phyloP scores from a whole-genome alignment of 2,329 filamentous ascomycete species.

The Botrytis sinoallii region DNA sequence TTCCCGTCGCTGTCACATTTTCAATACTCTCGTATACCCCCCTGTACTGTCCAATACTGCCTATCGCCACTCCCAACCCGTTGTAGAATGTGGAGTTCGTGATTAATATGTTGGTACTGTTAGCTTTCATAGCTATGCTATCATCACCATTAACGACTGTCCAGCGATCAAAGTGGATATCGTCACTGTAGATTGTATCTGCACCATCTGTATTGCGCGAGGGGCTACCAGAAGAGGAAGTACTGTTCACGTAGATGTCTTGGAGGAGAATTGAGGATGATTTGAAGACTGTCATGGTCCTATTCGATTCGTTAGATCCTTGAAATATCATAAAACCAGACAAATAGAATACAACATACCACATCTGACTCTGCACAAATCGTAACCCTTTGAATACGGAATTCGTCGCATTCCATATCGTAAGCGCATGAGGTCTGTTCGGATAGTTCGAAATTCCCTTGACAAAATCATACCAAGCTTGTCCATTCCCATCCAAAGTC shows the following conservation, averaged over 20 bases:
- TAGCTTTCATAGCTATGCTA: constrained; percentile 52
- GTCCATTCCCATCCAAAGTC: constrained; percentile 57
- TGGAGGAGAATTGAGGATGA: constrained; percentile 47
- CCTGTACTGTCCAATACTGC: constrained; percentile 54
- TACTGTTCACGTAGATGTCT: constrained; percentile 53
- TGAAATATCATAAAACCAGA: not conserved
- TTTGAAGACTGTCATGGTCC: constrained; percentile 43
- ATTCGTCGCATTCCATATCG: constrained; percentile 47
- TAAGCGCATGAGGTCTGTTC: constrained; percentile 52
- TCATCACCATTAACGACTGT: constrained; percentile 52
- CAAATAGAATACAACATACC: constrained; percentile 33
- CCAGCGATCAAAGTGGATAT: constrained; percentile 51
- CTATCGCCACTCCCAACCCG: constrained; percentile 54
- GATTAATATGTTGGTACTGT: constrained; percentile 54
- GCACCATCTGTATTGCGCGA: constrained; percentile 47
- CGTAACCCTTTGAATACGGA: constrained; percentile 47
- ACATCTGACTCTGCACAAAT: constrained; percentile 59
- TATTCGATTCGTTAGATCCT: not conserved
- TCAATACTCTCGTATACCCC: constrained; percentile 14
- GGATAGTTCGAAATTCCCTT: constrained; percentile 45
- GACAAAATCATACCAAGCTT: constrained; percentile 56
- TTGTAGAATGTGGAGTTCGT: constrained; percentile 49
- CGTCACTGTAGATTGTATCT: constrained; percentile 52
- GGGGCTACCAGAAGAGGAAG: not conserved
- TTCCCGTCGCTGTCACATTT: not conserved